Evolutionary conservation across 2,329 filamentous ascomycete species (phyloP).

Genomic region (Exophiala aquamarina): DNA sequence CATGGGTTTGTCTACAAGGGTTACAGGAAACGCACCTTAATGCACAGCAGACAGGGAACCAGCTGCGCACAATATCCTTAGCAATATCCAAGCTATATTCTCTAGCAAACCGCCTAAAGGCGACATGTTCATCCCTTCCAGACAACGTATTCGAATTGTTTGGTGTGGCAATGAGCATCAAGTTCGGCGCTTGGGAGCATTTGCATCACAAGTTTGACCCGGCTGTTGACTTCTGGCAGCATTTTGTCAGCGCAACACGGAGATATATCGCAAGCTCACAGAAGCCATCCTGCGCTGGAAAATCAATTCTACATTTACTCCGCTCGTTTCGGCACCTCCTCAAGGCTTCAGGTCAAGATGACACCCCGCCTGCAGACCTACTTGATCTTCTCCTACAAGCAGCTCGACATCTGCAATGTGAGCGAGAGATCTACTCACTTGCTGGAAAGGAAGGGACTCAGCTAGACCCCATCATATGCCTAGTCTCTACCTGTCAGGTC

Average conservation of each 20-base stretch:
- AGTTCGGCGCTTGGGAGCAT: slow-evolving; percentile 43
- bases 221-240: slow-evolving; percentile 43
- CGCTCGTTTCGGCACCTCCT: slow-evolving; percentile 8
- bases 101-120: slow-evolving; percentile 5
- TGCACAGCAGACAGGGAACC: slow-evolving; percentile 42
- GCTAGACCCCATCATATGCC: background rate
- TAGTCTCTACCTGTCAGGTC: slow-evolving; percentile 11
- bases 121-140: background rate
- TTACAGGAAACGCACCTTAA: slow-evolving; percentile 36
- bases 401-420: background rate
- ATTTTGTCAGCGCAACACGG: slow-evolving; percentile 41
- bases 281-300: background rate
- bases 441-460: slow-evolving; percentile 10
- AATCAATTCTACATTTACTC: background rate
- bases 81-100: slow-evolving; percentile 31
- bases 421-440: slow-evolving; percentile 1
- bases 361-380: slow-evolving; percentile 8
- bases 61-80: slow-evolving; percentile 46
- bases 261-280: slow-evolving; percentile 1
- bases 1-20: slow-evolving; percentile 37
- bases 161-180: slow-evolving; percentile 45
- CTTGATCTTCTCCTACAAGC: slow-evolving; percentile 8
- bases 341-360: background rate
- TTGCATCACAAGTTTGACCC: slow-evolving; percentile 42
- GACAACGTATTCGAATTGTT: slow-evolving; percentile 13